Percentiles rank a stretch among this genome's conserved stretches.
Conservation (phyloP, 2,329 filamentous ascomycete genomes). For the Zymoseptoria tritici region DNA sequence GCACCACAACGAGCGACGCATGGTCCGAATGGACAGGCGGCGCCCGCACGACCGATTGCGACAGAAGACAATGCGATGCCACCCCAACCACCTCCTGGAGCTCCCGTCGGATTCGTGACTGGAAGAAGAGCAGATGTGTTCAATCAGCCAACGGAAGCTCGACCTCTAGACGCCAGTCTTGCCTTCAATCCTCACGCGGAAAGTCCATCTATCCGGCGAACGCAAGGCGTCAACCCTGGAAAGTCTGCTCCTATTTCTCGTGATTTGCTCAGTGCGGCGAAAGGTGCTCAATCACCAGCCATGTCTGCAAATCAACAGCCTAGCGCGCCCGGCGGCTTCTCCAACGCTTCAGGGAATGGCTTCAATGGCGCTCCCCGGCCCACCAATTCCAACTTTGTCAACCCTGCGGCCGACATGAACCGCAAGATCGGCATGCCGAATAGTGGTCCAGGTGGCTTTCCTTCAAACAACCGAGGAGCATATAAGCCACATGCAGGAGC, state of each 20-base stretch:
- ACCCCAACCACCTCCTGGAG: slow-evolving; percentile 23
- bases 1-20: slow-evolving; percentile 17
- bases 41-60: slow-evolving; percentile 10
- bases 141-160: slow-evolving; percentile 27
- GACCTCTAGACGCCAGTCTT: slow-evolving; percentile 25
- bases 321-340: slow-evolving; percentile 5
- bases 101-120: slow-evolving; percentile 40
- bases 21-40: slow-evolving; percentile 1
- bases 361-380: slow-evolving; percentile 15
- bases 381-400: slow-evolving; percentile 38
- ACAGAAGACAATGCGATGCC: slow-evolving; percentile 8
- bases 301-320: background rate
- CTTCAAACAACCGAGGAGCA: slow-evolving; percentile 16
- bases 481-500: slow-evolving; percentile 39
- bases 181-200: slow-evolving; percentile 45
- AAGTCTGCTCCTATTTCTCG: slow-evolving; percentile 65
- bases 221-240: slow-evolving; percentile 75
- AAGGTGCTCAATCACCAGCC: slow-evolving; percentile 3
- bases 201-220: slow-evolving; percentile 76
- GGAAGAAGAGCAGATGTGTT: slow-evolving; percentile 38
- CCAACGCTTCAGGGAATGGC: slow-evolving; percentile 8
- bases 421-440: slow-evolving; percentile 44
- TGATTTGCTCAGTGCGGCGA: slow-evolving; percentile 7
- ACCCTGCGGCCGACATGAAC: slow-evolving; percentile 41
- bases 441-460: background rate